These are phyloP conservation scores for Xerocomus spinulosus DNA, from an alignment of 768 basidiomycete species.

Conservation along the genomic window DNA sequence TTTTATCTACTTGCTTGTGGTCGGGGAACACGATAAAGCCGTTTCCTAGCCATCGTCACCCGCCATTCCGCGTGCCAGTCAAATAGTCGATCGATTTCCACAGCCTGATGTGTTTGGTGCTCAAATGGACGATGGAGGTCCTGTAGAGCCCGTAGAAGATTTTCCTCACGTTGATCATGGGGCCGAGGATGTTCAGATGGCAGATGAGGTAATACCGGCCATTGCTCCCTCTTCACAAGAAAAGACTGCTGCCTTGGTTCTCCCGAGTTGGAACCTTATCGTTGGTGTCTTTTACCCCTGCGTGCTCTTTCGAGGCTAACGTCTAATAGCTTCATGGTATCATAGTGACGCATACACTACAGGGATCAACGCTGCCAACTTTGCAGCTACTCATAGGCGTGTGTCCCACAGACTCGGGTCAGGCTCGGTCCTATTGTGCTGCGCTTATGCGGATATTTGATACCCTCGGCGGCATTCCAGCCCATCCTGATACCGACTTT, in stretches of 20 bases:
- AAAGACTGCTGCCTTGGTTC: constrained; percentile 32
- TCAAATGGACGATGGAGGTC: constrained; percentile 10
- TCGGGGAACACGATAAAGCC: background rate
- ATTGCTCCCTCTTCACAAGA: constrained; percentile 23
- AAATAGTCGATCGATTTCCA: constrained; percentile 6
- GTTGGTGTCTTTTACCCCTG: constrained; percentile 33
- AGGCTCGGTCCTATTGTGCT: constrained; percentile 36
- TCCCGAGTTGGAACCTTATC: constrained; percentile 52
- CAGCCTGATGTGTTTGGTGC: constrained; percentile 21
- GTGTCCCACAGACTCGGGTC: constrained; percentile 22
- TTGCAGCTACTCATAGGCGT: constrained; percentile 50
- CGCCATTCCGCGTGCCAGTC: constrained; percentile 18
- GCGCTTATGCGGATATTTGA: constrained; percentile 38
- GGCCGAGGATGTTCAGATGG: constrained; percentile 35
- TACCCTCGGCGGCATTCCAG: constrained; percentile 23
- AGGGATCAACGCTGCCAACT: constrained; percentile 38
- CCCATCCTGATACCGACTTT: constrained; percentile 19
- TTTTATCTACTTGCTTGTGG: background rate
- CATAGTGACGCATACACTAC: constrained; percentile 52
- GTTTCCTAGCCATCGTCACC: constrained; percentile 7
- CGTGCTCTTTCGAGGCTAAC: constrained; percentile 2
- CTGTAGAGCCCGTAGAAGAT: constrained; percentile 6
- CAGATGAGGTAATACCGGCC: constrained; percentile 20
- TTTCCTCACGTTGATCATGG: constrained; percentile 18
- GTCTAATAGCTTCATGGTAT: constrained; percentile 50